Base-by-base conservation (phyloP, 805 yeast genomes). In the Barnettozyma sp. region DNA sequence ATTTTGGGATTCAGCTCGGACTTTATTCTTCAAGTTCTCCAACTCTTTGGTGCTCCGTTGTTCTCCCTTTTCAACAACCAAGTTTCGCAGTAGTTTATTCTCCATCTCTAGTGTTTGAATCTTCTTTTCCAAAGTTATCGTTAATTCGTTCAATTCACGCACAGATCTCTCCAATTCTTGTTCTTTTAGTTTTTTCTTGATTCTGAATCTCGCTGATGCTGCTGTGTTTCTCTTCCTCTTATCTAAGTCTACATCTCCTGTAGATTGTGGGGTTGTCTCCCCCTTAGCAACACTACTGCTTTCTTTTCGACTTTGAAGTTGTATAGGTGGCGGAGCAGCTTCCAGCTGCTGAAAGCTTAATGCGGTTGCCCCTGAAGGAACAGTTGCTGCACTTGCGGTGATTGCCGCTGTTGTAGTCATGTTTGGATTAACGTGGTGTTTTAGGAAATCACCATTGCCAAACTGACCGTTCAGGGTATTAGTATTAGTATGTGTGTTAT, bases 71-170 rank as follows among this genome's bases (percentile, higher is more conserved):
- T 86, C 90, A 30, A 82, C 80, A 17, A 90, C 88, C 47, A 92
- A 65, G 54, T 82, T 82, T 62, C 84, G 75, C 48, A 90, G 68
- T 58, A 94, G 69, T 52, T 78, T 74, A 63, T 90, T 90, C 62
- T 90, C 98, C 94, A 86, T 85, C 61, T 88, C 95, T 45, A 90
- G 63, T 38, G 90, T 84, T 58, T 78, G 78, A 40, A 92, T 75
- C 53, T 78, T 78, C 52, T 73, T 69, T 57, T 87, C 94, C 43
- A 87, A 67, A 16, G 65, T 63, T 32, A 66, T 61, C 12, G 88
- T 78, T 42, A 73, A 60, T 22, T 82, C 88, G 48, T 76, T 77
- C 48, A 90, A 66, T 41, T 82, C 88, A 48, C 74, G 73, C 14
- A 88, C 71, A 40, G 71, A 76, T 40, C 77, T 67, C 60, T 88